Evolutionary conservation across 768 basidiomycete species (phyloP), one percentile per base, ranked within the genome.

Genomic region (Hortiboletus flavorubellus): DNA sequence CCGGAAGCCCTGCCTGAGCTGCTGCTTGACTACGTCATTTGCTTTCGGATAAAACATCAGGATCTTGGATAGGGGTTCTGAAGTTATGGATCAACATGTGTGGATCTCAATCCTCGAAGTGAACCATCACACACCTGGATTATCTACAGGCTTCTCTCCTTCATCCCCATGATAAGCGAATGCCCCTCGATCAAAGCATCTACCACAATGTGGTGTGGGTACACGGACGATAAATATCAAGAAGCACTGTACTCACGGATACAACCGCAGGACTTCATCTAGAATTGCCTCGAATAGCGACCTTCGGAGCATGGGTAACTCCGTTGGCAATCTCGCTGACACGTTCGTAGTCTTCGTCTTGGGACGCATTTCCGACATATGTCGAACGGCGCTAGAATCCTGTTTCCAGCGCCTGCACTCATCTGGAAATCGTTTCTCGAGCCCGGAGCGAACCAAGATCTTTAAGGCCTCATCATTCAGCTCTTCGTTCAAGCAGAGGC

Each of bases 391-490:
- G 26, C 1, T 26, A 26, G 26, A 26, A 26, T 26, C 26, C 2
- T 26, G 26, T 26, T 26, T 26, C 26, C 26, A 26, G 26, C 26
- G 26, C 26, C 26, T 26, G 26, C 26, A 26, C 4, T 26, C 26
- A 26, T 5, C 26, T 5, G 26, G 5, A 30, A 63, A 75, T 10
- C 72, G 68, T 23, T 53, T 62, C 8, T 53, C 42, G 0, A 77
- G 66, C 1, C 75, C 76, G 2, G 46, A 35, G 15, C 16, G 38
- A 21, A 71, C 46, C 6, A 78, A 59, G 1, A 71, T 67, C 5
- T 33, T 53, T 0, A 77, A 3, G 0, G 64, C 63, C 0, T 66
- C 62, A 2, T 67, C 68, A 7, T 61, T 56, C 16, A 75, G 21
- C 4, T 58, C 47, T 16, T 68, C 61, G 2, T 23, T 58, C 16